Evolutionary conservation across 2,329 filamentous ascomycete species (phyloP).

Genomic region (Pseudogymnoascus sp.): DNA sequence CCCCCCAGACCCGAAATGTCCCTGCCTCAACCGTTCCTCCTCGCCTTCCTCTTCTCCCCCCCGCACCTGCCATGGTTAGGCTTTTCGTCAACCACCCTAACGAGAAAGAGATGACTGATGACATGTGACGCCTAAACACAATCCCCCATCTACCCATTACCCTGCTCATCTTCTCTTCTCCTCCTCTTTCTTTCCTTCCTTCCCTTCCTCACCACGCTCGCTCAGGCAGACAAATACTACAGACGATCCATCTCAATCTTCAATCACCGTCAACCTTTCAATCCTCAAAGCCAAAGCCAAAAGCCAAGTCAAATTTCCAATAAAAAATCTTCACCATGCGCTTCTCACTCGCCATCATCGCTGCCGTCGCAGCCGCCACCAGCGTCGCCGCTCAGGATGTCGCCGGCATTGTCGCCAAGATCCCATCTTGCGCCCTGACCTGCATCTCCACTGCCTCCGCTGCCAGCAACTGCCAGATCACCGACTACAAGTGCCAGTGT

Average conservation of each 20-base stretch:
- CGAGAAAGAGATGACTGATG: neutral
- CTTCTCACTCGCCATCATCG: constrained; percentile 7
- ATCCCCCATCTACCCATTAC: neutral
- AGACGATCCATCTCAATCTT: neutral
- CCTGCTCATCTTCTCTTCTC: neutral
- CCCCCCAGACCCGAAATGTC: neutral
- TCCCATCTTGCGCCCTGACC: constrained; percentile 1
- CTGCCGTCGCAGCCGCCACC: neutral
- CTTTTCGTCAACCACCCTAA: neutral
- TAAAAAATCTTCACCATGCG: neutral
- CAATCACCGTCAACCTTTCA: neutral
- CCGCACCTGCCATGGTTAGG: constrained; percentile 1
- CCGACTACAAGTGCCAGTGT: neutral
- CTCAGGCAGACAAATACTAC: neutral
- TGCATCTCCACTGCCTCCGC: neutral
- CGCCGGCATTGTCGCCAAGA: neutral
- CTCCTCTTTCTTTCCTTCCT: neutral
- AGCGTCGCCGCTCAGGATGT: neutral
- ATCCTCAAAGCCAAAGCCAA: neutral
- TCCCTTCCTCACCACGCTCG: neutral
- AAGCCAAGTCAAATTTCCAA: neutral
- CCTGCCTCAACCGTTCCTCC: neutral
- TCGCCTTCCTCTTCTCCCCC: neutral
- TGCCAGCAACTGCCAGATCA: neutral
- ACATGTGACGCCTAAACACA: neutral